Base-by-base conservation (phyloP, 805 yeast species). In the Hermanozyma aechmeae region DNA sequence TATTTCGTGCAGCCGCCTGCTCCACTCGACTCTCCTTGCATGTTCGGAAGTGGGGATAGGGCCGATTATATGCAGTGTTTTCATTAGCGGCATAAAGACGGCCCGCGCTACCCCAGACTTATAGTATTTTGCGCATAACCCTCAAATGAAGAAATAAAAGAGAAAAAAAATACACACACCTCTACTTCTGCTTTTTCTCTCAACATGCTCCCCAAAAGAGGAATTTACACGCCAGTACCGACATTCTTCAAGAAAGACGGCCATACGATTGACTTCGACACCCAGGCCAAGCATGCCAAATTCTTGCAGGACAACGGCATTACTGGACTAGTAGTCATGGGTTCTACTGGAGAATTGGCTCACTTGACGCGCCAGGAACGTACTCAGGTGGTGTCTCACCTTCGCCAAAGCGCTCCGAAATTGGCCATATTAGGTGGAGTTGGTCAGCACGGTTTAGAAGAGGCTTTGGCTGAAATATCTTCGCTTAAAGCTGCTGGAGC, bases 281-380 rank as follows among this genome's bases (percentile, higher is more conserved):
- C 74, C 16, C 71, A 65, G 43, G 47, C 61, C 27, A 46, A 53
- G 26, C 75, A 69, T 39, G 62, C 72, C 20, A 53, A 57, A 26
- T 57, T 42, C 44, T 50, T 71, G 26, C 46, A 59, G 24, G 42
- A 54, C 14, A 54, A 51, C 34, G 76, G 76, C 7, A 62, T 71
- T 32, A 38, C 46, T 25, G 78, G 78, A 15, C 47, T 65, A 3
- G 70, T 68, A 10, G 40, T 69, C 6, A 53, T 68, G 43, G 77
- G 77, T 5, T 67, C 74, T 20, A 71, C 75, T 11, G 78, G 77
- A 22, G 77, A 71, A 43, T 64, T 65, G 35, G 67, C 68, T 22
- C 73, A 69, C 38, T 48, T 70, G 38, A 59, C 73, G 8, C 51
- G 61, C 29, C 38, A 45, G 24, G 78, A 71, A 49, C 55, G 76